Base-by-base conservation (phyloP, 805 yeast genomes). In the Kuraishia ogatae region DNA sequence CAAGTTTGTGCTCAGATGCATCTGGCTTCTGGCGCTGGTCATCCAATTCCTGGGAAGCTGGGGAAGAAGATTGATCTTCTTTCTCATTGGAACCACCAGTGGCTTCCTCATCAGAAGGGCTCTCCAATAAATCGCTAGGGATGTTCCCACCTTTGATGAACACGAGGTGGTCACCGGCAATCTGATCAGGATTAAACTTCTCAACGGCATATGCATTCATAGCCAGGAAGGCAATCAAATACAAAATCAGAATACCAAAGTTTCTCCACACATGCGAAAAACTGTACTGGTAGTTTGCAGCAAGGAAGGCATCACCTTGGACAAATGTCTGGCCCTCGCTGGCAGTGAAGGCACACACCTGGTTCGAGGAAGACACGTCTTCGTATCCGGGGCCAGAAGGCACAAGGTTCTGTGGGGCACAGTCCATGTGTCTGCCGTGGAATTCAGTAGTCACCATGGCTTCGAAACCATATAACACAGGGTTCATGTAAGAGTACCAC, bases 361-460 rank as follows among this genome's bases (percentile, higher is more conserved):
- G 73, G 56, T 75, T 65, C 8, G 57, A 64, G 5, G 66, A 39
- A 0, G 78, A 56, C 15, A 76, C 62, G 51, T 71, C 60, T 11
- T 67, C 71, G 63, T 81, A 86, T 2, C 73, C 75, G 1, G 77
- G 69, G 51, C 91, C 93, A 55, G 74, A 57, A 10, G 96, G 96
- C 47, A 86, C 74, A 58, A 75, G 70, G 19, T 68, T 59, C 6
- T 58, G 48, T 23, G 23, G 6, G 19, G 35, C 51, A 71, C 96
- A 87, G 53, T 67, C 67, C 71, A 83, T 80, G 15, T 74, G 69
- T 50, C 81, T 71, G 51, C 78, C 77, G 62, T 78, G 81, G 65
- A 87, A 84, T 66, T 88, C 93, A 61, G 80, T 81, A 11, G 78
- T 75, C 75, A 88, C 72, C 62, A 87, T 69, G 1, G 85, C 69